A percentile compares a stretch with the other conserved stretches of the same genome.
These are phyloP conservation scores for Botrytis cinerea DNA, from an alignment of 2,329 filamentous ascomycete species.

Conservation along the genomic window DNA sequence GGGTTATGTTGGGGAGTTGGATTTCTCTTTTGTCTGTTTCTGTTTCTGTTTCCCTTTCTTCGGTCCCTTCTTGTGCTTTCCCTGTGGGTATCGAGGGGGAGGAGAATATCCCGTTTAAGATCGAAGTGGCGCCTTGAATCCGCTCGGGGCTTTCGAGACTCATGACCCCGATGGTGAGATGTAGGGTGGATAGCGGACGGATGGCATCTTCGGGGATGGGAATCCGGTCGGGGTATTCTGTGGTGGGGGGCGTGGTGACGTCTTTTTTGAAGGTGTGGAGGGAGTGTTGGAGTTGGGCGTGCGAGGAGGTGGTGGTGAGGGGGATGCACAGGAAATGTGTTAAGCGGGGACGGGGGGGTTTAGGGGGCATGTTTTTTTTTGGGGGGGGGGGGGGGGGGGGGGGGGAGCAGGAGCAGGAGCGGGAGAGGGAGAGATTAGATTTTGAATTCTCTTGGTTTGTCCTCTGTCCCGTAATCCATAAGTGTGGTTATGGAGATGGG, in stretches of 20 bases:
- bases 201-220: constrained; percentile 66
- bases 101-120: constrained; percentile 41
- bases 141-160: constrained; percentile 58
- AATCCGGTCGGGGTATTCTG: background rate
- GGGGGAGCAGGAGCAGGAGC: background rate
- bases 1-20: background rate
- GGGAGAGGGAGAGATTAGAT: background rate
- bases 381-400: background rate
- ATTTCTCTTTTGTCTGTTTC: background rate
- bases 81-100: fast-evolving
- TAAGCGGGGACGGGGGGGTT: constrained; percentile 45
- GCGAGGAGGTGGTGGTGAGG: constrained; percentile 61
- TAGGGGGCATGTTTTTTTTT: constrained; percentile 27
- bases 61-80: background rate
- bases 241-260: background rate
- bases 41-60: background rate
- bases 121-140: constrained; percentile 49
- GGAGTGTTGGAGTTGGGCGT: constrained; percentile 62
- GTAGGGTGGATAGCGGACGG: constrained; percentile 75
- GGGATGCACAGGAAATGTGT: constrained; percentile 80
- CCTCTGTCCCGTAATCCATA: background rate
- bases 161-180: constrained; percentile 88
- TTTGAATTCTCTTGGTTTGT: background rate
- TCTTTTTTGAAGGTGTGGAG: constrained; percentile 42
- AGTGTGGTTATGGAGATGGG: background rate